Base-by-base conservation (phyloP, 129 eudicot species). In the Lactuca sativa region DNA sequence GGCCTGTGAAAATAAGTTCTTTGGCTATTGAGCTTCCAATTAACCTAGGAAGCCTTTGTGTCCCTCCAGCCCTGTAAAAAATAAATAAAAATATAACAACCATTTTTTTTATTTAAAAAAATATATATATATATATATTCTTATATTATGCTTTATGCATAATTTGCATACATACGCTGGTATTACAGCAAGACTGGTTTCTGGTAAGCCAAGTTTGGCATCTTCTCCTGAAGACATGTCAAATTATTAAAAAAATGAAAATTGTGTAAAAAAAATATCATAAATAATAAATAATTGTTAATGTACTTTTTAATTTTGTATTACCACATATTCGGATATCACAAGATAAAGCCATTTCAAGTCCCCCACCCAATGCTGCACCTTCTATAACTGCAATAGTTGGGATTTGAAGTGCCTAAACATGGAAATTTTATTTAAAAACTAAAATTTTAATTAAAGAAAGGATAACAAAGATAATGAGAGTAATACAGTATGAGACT, bases 281-380 rank as follows among this genome's bases (percentile, higher is more conserved):
- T 9, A 6, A 14, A 38, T 15, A 2, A 9, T n/a, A 30, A 5
- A 30, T 52, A 15, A 47, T 56, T 54, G 60, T 21, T 25, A 14
- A 77, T 60, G 57, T 69, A 73, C 4, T 63, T 48, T 33, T 69
- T 37, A 70, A 73, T 3, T 63, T 48, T 33, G 69, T 37, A 74
- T 77, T 81, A 95, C 99, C 99, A 81, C 97, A 95, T 72, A 95
- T 90, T 55, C 99, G 96, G 60, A 95, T 90, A 78, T 95, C 99
- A 37, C 99, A 95, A 70, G 97, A 76, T 79, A 95, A 74, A 52
- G 99, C 97, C 99, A 95, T 90, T 76, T 95, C 99, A 56, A 95
- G 77, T 59, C 99, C 99, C 57, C 99, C 99, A 36, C 99, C 99
- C 78, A 95, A 64, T 67, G 99, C 97, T 69, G 89, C 91, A 85